A percentile compares a stretch with the other conserved stretches of the same genome.
phyloP scores from a whole-genome alignment of 306 rosid genomes.

The Medicago ruthenica region DNA sequence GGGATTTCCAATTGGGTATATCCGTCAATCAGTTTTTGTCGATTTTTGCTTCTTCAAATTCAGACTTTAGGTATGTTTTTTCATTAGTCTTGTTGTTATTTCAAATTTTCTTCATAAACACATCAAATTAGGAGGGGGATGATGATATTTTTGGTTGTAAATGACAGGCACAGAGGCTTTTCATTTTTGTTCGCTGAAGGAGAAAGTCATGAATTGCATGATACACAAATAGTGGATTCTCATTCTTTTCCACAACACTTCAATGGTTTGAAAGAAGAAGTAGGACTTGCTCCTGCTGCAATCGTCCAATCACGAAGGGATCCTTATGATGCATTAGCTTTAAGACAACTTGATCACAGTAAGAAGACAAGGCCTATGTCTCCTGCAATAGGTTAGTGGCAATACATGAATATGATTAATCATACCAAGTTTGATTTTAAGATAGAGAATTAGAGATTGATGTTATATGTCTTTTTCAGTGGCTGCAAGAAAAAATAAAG shows the following conservation, averaged over 20 bases:
- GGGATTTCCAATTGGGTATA: constrained; percentile 94
- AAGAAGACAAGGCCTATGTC: constrained; percentile 64
- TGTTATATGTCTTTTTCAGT: constrained; percentile 37
- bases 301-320: constrained; percentile 73
- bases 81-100: neutral
- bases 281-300: constrained; percentile 95
- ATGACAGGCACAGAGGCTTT: constrained; percentile 84
- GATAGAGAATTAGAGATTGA: constrained; percentile 3
- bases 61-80: constrained; percentile 74
- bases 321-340: constrained; percentile 64
- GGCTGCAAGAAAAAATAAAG: constrained; percentile 62
- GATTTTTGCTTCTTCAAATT: constrained; percentile 85
- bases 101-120: neutral
- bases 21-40: constrained; percentile 92
- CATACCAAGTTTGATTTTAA: constrained; percentile 22
- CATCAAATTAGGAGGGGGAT: neutral
- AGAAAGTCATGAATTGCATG: constrained; percentile 86
- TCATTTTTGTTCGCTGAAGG: constrained; percentile 85
- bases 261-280: constrained; percentile 65
- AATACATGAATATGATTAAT: constrained; percentile 21
- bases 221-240: constrained; percentile 80
- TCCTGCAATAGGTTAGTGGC: constrained; percentile 70
- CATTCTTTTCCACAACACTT: constrained; percentile 94
- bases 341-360: constrained; percentile 76
- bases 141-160: constrained; percentile 38